phyloP scores from a whole-genome alignment of 2,329 filamentous ascomycete species.

The Fusarium compactum region DNA sequence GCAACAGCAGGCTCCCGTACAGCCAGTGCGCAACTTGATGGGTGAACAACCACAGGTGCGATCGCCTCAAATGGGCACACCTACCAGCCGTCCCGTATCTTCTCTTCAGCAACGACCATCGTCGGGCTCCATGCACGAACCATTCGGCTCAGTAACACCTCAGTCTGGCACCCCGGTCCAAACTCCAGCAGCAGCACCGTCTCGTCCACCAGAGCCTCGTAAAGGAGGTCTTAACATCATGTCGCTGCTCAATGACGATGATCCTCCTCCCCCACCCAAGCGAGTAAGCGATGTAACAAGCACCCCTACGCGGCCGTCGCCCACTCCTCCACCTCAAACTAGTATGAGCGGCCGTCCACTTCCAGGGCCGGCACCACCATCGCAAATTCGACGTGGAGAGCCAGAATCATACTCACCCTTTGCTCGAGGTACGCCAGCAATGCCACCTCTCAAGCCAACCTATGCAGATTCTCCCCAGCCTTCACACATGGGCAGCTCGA shows the following conservation, averaged over 20 bases:
- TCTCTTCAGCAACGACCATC: constrained; percentile 53
- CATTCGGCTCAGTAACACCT: constrained; percentile 47
- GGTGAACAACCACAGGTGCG: constrained; percentile 54
- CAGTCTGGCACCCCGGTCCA: constrained; percentile 49
- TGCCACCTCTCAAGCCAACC: constrained; percentile 68
- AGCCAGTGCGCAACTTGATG: constrained; percentile 57
- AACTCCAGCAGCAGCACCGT: constrained; percentile 53
- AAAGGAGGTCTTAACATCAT: constrained; percentile 74
- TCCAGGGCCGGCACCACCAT: constrained; percentile 54
- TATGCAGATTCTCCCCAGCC: constrained; percentile 64
- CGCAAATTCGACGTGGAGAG: constrained; percentile 61
- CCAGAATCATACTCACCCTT: constrained; percentile 64
- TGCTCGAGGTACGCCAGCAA: constrained; percentile 57
- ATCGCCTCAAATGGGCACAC: constrained; percentile 56
- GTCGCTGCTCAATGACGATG: constrained; percentile 73
- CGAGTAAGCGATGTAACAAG: constrained; percentile 62
- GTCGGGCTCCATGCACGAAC: constrained; percentile 49
- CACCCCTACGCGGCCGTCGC: constrained; percentile 56
- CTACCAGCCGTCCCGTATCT: constrained; percentile 54
- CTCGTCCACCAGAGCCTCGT: constrained; percentile 61
- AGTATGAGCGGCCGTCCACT: constrained; percentile 57
- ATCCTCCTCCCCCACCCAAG: constrained; percentile 64
- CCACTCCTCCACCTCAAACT: constrained; percentile 63
- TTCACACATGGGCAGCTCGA: constrained; percentile 60
- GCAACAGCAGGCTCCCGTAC: constrained; percentile 54